phyloP scores from a whole-genome alignment of 805 yeast species.

The Cyberlindnera petersonii region DNA sequence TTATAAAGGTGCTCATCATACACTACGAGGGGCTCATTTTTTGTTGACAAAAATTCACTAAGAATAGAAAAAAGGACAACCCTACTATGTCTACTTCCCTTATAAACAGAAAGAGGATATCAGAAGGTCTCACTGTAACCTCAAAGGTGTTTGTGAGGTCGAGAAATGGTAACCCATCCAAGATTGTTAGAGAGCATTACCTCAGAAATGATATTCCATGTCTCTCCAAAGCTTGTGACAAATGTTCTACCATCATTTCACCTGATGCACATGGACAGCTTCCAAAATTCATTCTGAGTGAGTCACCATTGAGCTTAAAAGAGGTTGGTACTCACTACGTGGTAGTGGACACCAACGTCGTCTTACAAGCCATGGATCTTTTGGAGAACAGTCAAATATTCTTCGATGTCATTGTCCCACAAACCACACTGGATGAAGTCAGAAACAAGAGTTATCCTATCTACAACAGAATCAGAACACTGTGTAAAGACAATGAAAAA shows the following conservation, averaged over 20 bases:
- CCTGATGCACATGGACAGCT: slow-evolving; percentile 65
- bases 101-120: slow-evolving; percentile 34
- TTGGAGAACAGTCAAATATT: slow-evolving; percentile 74
- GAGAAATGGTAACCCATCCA: slow-evolving; percentile 83
- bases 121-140: slow-evolving; percentile 60
- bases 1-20: too few relatives aligned
- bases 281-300: slow-evolving; percentile 65
- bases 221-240: slow-evolving; percentile 63
- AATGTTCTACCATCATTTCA: slow-evolving; percentile 52
- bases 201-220: slow-evolving; percentile 91
- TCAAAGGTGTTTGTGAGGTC: slow-evolving; percentile 91
- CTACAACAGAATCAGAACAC: slow-evolving; percentile 74
- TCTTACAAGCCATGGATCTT: slow-evolving; percentile 83
- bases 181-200: slow-evolving; percentile 92
- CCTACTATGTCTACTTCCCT: slow-evolving; percentile 13
- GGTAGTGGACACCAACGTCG: slow-evolving; percentile 84
- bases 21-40: too few relatives aligned
- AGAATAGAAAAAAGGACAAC: not conserved
- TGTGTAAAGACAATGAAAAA: slow-evolving; percentile 72
- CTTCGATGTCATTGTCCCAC: slow-evolving; percentile 91
- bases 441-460: slow-evolving; percentile 83
- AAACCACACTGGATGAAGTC: slow-evolving; percentile 91
- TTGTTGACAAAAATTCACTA: too few relatives aligned
- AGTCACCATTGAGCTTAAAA: slow-evolving; percentile 46
- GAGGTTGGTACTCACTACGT: slow-evolving; percentile 71